phyloP scores from a whole-genome alignment of 495 filamentous ascomycete species.

The Penicillium samsonianum region DNA sequence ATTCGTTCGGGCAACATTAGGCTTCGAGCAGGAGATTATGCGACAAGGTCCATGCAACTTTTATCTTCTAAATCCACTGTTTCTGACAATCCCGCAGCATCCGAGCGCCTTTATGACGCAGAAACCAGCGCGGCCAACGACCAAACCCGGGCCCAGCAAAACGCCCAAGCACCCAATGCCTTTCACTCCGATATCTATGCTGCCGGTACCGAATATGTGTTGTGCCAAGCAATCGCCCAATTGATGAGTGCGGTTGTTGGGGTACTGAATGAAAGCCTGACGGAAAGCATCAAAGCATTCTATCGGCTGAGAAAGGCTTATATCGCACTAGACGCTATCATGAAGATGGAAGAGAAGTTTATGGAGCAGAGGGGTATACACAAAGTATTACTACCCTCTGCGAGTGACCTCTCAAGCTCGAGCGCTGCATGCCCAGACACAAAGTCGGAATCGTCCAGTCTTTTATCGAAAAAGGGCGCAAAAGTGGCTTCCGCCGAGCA shows the following conservation, averaged over 20 bases:
- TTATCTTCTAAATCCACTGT: not conserved
- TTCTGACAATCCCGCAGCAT: constrained; percentile 51
- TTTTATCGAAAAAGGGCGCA: constrained; percentile 8
- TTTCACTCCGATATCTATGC: constrained; percentile 69
- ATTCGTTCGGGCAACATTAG: constrained; percentile 84
- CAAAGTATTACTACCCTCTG: constrained; percentile 13
- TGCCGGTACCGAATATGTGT: constrained; percentile 79
- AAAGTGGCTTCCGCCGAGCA: constrained; percentile 15
- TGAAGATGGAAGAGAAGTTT: constrained; percentile 62
- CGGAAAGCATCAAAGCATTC: constrained; percentile 87
- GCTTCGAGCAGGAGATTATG: constrained; percentile 96
- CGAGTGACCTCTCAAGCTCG: constrained; percentile 21
- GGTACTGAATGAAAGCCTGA: constrained; percentile 89
- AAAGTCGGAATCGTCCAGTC: constrained; percentile 25
- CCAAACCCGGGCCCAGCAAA: constrained; percentile 67
- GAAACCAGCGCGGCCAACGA: constrained; percentile 77
- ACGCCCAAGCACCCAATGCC: constrained; percentile 45
- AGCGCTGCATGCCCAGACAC: constrained; percentile 12
- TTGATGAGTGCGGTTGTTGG: constrained; percentile 87
- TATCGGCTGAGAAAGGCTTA: constrained; percentile 93
- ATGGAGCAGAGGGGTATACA: constrained; percentile 40
- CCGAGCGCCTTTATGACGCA: constrained; percentile 70
- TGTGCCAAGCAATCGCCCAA: constrained; percentile 78
- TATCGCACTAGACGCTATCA: constrained; percentile 74
- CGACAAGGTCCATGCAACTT: constrained; percentile 59